Conservation (phyloP, 345 rosid species). For the Linum trigynum region DNA sequence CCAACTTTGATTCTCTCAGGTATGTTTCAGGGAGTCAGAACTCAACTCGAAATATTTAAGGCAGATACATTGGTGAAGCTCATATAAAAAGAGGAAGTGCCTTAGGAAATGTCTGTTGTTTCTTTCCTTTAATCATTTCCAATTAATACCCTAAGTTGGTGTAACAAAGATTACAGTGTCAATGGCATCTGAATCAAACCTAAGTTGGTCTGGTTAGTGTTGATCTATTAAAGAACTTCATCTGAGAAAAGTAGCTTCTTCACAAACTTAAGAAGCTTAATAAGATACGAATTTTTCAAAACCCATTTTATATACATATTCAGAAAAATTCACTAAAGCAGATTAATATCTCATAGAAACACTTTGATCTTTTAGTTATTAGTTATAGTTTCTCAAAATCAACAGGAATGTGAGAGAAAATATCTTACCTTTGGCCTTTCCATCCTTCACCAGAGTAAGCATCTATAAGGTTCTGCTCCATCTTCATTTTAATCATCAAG, state of each 20-base stretch:
- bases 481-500: constrained; percentile 81
- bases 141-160: neutral
- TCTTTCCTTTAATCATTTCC: neutral
- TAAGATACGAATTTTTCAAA: neutral
- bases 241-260: neutral
- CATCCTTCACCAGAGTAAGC: constrained; percentile 96
- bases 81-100: neutral
- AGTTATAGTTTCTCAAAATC: neutral
- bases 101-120: neutral
- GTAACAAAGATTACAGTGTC: too few relatives aligned
- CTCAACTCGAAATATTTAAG: neutral
- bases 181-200: neutral
- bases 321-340: neutral
- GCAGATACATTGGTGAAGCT: neutral
- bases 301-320: neutral
- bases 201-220: neutral
- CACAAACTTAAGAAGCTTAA: neutral
- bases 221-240: neutral
- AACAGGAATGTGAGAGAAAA: neutral
- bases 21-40: neutral
- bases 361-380: too few relatives aligned
- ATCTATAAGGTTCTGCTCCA: constrained; percentile 95
- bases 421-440: constrained; percentile 93
- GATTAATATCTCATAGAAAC: too few relatives aligned
- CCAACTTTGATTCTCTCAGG: neutral